Base-by-base conservation (phyloP, 345 rosid species). In the Nasturtium officinale region DNA sequence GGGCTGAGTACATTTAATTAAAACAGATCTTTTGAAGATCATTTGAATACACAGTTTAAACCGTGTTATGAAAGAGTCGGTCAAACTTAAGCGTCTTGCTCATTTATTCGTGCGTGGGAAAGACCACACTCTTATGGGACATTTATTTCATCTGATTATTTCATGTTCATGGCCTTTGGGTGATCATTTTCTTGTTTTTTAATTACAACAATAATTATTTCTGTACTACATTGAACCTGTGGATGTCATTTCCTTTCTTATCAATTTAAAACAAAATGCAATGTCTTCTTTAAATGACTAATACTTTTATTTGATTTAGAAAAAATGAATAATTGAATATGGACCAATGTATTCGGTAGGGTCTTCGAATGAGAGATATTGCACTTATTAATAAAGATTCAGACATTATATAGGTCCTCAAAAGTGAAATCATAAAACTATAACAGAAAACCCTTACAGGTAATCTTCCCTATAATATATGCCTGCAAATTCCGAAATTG, bases 401-500 rank as follows among this genome's bases (percentile, higher is more conserved):
- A 23, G 70, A 43, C 74, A 53, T 7, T 61, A 73, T 58, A 68
- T 68, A 5, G 51, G 52, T 68, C 79, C 79, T 53, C 74, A 68
- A 52, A 75, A 53, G 65, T 68, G 74, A 69, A 53, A 68, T 43
- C 50, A 38, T 30, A 42, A 42, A 42, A 6, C 30, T 53, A 61
- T 68, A 9, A 61, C 23, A 61, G 42, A 25, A 12, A 57, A 52
- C 5, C 54, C 69, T 28, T 72, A 28, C 52, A 72, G 33, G 23
- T 61, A 17, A 51, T 54, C 9, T 62, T 3, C 40, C n/a, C 65
- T 61, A 52, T 33, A 6, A 67, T 46, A 56, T 26, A 17, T 26
- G 61, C 66, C 72, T 67, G 30, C n/a, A 57, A 35, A 42, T 38
- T 54, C 45, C 6, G 40, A 9, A 42, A 52, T 62, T 52, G 20